Percentiles rank a stretch among this genome's conserved stretches.
These are phyloP conservation scores for Plasmodium berghei DNA, from an alignment of 169 alveolate species.

Conservation along the genomic window DNA sequence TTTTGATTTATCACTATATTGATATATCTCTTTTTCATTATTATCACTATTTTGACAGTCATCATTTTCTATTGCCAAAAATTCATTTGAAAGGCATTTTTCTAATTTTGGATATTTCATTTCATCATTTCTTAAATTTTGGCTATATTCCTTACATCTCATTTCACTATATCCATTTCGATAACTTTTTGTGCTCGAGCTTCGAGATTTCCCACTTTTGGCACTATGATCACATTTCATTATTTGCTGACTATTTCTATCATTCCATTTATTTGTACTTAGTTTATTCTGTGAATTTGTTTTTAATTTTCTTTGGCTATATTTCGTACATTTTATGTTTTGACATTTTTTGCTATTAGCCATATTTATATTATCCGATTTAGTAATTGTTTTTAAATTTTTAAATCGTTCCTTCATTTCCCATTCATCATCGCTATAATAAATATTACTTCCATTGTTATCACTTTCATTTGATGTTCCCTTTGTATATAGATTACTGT, in stretches of 20 bases:
- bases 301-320: too few species aligned
- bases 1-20: too few species aligned
- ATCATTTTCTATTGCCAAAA: slow-evolving; percentile 27
- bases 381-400: slow-evolving; percentile 44
- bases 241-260: too few species aligned
- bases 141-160: neutral
- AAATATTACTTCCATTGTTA: neutral
- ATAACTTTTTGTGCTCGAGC: too few species aligned
- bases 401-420: neutral
- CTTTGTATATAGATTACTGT: neutral
- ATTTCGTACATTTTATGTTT: too few species aligned
- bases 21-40: too few species aligned
- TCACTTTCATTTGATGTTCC: neutral
- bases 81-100: neutral
- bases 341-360: too few species aligned
- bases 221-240: too few species aligned
- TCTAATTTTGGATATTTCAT: neutral
- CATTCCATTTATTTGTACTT: too few species aligned
- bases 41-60: too few species aligned
- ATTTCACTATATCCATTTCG: neutral
- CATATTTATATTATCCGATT: neutral
- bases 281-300: too few species aligned
- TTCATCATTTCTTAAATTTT: neutral
- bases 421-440: neutral
- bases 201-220: too few species aligned